phyloP scores from a whole-genome alignment of 2,329 filamentous ascomycete species.

The Parascedosporium putredinis region DNA sequence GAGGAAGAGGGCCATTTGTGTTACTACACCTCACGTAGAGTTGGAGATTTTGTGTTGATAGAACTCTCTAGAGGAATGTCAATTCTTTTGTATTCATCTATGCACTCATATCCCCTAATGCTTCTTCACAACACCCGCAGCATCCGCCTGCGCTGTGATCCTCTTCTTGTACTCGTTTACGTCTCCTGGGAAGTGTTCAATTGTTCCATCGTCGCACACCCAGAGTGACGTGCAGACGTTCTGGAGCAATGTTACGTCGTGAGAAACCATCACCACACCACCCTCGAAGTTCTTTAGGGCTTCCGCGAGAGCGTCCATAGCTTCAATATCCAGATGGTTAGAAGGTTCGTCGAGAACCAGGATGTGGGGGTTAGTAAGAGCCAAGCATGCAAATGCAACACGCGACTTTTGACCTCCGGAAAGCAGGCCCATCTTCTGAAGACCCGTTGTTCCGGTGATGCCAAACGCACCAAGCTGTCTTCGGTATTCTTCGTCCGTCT shows the following conservation, averaged over 20 bases:
- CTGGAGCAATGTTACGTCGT: slow-evolving; percentile 98
- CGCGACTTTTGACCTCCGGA: slow-evolving; percentile 98
- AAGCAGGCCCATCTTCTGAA: slow-evolving; percentile 89
- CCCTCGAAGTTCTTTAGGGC: slow-evolving; percentile 83
- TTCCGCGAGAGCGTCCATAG: slow-evolving; percentile 87
- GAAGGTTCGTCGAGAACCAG: slow-evolving; percentile 96
- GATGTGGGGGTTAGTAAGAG: slow-evolving; percentile 89
- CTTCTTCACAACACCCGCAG: slow-evolving; percentile 70
- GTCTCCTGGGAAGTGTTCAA: slow-evolving; percentile 92
- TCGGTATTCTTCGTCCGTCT: slow-evolving; percentile 92
- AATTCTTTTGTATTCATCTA: not conserved
- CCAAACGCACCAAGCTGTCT: slow-evolving; percentile 84
- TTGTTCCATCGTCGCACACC: slow-evolving; percentile 90
- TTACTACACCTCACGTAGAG: too few species aligned
- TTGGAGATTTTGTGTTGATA: too few species aligned
- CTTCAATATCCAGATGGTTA: slow-evolving; percentile 98
- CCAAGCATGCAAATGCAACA: slow-evolving; percentile 95
- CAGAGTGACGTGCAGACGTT: slow-evolving; percentile 90
- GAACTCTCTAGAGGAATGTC: too few species aligned
- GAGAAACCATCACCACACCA: slow-evolving; percentile 94
- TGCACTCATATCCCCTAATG: slow-evolving; percentile 27
- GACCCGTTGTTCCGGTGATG: slow-evolving; percentile 85
- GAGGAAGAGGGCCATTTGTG: too few species aligned
- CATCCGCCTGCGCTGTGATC: slow-evolving; percentile 81
- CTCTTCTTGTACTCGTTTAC: slow-evolving; percentile 97